Percentiles rank a stretch among this genome's conserved stretches.
phyloP scores from a whole-genome alignment of 78 protist genomes.

The Anaeramoeba ignava region DNA sequence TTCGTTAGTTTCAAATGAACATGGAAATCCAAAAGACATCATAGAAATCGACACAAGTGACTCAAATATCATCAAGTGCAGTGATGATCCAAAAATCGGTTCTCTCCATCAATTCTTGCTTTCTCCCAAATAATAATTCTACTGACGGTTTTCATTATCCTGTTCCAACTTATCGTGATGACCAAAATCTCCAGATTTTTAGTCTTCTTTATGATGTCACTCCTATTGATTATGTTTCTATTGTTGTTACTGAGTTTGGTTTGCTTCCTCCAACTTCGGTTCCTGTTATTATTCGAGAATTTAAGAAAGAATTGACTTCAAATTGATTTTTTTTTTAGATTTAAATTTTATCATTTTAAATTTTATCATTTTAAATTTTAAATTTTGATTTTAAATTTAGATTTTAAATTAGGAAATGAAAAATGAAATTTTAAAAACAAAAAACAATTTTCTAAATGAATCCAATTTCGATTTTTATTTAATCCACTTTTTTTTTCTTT shows the following conservation, averaged over 20 bases:
- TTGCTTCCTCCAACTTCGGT: conserved; percentile 83
- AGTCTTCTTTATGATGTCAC: conserved; percentile 84
- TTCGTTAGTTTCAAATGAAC: conserved; percentile 73
- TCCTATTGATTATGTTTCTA: conserved; percentile 67
- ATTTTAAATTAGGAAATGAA: no score
- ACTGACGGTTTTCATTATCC: no score
- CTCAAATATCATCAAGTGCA: conserved; percentile 15
- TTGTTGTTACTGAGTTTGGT: conserved; percentile 86
- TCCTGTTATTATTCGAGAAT: conserved; percentile 84
- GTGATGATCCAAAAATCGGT: conserved; percentile 24
- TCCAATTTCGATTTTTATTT: no score
- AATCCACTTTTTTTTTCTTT: no score
- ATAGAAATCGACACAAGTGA: neutral
- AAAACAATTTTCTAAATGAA: no score
- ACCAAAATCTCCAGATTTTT: conserved; percentile 43
- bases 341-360: no score
- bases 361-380: no score
- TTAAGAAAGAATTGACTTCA: conserved; percentile 18
- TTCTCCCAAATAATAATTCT: no score
- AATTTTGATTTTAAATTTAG: no score
- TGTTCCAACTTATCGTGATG: conserved; percentile 2
- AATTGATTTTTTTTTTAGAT: neutral
- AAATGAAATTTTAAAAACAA: no score
- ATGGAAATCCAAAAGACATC: conserved; percentile 52
- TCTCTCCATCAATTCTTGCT: no score